Conservation (phyloP, 1,139 yeast species). For the Hansenula lynferdii region DNA sequence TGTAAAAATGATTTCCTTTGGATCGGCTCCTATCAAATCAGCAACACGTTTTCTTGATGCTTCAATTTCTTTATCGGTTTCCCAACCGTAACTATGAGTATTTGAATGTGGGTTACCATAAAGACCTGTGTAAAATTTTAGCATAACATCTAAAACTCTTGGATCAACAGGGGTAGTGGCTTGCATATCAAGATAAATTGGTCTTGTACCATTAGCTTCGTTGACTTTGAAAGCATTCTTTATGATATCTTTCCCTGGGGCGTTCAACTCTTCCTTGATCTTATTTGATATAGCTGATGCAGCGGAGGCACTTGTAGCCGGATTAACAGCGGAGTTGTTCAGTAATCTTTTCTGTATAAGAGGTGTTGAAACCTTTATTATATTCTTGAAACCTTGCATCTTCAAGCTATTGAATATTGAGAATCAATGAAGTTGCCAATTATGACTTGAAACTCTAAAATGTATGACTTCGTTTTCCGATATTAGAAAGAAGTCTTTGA, state of each 20-base stretch:
- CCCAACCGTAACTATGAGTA: slow-evolving; percentile 99
- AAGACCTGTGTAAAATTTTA: slow-evolving; percentile 85
- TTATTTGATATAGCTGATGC: slow-evolving; percentile 1
- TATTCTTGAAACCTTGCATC: slow-evolving; percentile 4
- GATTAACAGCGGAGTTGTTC: slow-evolving; percentile 13
- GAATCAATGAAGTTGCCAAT: too few relatives aligned
- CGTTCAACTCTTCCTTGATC: slow-evolving; percentile 8
- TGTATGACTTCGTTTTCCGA: too few relatives aligned
- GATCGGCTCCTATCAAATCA: slow-evolving; percentile 81
- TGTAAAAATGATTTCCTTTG: slow-evolving; percentile 94
- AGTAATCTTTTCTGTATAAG: slow-evolving; percentile 21
- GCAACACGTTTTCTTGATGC: slow-evolving; percentile 81
- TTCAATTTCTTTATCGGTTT: slow-evolving; percentile 90
- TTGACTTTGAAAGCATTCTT: slow-evolving; percentile 32
- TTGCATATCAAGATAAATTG: slow-evolving; percentile 91
- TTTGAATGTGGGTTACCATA: slow-evolving; percentile 98
- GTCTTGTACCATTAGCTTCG: slow-evolving; percentile 58
- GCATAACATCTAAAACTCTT: slow-evolving; percentile 90
- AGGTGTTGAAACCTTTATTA: slow-evolving; percentile 10
- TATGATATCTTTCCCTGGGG: slow-evolving; percentile 25
- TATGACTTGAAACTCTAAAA: too few relatives aligned
- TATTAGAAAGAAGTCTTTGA: too few relatives aligned
- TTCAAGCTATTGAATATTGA: background rate
- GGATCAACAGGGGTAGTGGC: slow-evolving; percentile 99
- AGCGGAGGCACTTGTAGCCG: slow-evolving; percentile 13